These are phyloP conservation scores for Epicoccum sorghinum DNA, from an alignment of 2,329 filamentous ascomycete species.

Conservation along the genomic window DNA sequence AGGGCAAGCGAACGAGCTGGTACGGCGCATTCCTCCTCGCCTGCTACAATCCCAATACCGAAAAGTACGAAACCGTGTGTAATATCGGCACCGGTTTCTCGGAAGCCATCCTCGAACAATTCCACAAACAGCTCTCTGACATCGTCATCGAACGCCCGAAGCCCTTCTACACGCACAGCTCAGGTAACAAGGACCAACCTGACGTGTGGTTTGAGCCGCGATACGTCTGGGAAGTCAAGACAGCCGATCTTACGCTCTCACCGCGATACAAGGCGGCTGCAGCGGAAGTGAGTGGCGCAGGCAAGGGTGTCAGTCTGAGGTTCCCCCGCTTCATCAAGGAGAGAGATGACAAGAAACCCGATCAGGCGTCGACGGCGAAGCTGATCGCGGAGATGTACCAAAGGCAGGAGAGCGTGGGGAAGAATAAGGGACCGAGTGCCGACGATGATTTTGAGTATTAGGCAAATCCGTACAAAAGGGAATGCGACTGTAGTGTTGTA, in stretches of 20 bases:
- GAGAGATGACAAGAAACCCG: conserved; percentile 93
- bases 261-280: conserved; percentile 92
- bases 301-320: conserved; percentile 81
- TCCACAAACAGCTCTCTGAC: conserved; percentile 76
- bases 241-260: conserved; percentile 89
- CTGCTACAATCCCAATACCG: conserved; percentile 81
- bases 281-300: conserved; percentile 73
- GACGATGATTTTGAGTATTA: conserved; percentile 99
- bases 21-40: conserved; percentile 96
- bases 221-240: conserved; percentile 97
- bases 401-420: conserved; percentile 88
- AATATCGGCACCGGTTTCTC: conserved; percentile 98
- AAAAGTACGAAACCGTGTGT: conserved; percentile 93
- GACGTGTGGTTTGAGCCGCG: conserved; percentile 98
- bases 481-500: too few relatives aligned
- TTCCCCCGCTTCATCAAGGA: conserved; percentile 94
- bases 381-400: conserved; percentile 97
- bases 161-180: conserved; percentile 89
- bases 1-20: conserved; percentile 92
- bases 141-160: conserved; percentile 89
- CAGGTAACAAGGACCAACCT: conserved; percentile 87
- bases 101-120: conserved; percentile 87
- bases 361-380: conserved; percentile 81
- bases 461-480: too few relatives aligned
- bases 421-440: conserved; percentile 82